Evolutionary conservation across 768 basidiomycete genomes (phyloP), one percentile per base, ranked within the genome.

Genomic region (Gelatoporia subvermispora): DNA sequence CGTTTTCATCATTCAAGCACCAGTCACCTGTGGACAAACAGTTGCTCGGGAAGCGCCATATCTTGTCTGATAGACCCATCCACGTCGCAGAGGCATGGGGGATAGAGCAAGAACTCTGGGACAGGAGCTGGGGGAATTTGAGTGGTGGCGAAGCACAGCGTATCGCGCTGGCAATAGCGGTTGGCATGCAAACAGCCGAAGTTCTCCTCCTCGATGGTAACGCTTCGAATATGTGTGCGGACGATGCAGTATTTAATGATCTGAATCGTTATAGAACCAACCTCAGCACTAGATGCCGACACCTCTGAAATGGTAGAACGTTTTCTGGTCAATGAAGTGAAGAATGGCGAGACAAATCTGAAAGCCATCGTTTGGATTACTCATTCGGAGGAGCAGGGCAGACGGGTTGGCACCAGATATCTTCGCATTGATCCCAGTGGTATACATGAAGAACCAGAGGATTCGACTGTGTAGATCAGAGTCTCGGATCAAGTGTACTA

Each of bases 201-300:
- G 71, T 94, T 0, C 66, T 95, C 15, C 72, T 94, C 43, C 72
- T 85, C 36, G 93, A 88, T 60, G 93, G 92, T 89, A 41, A 78
- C 24, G 25, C 8, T 16, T 4, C 16, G 43, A 17, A 35, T 25
- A 28, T 50, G 34, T 34, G 16, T 25, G n/a, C n/a, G n/a, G n/a
- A n/a, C n/a, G n/a, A n/a, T n/a, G n/a, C n/a, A n/a, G n/a, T n/a
- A n/a, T n/a, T n/a, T n/a, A n/a, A n/a, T n/a, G n/a, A n/a, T n/a
- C n/a, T n/a, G n/a, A n/a, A n/a, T n/a, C n/a, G n/a, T n/a, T n/a
- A 22, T 54, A 94, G 93, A 95, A 65, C 93, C 93, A 1, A 94
- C 93, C 0, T 92, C 88, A 8, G 93, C 93, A 0, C 72, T 95
- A 47, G 93, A 95, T 64, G 70, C 79, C 15, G 75, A 76, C 25